Evolutionary conservation across 2,329 filamentous ascomycete genomes (phyloP).

Genomic region (Penicillium sp.): DNA sequence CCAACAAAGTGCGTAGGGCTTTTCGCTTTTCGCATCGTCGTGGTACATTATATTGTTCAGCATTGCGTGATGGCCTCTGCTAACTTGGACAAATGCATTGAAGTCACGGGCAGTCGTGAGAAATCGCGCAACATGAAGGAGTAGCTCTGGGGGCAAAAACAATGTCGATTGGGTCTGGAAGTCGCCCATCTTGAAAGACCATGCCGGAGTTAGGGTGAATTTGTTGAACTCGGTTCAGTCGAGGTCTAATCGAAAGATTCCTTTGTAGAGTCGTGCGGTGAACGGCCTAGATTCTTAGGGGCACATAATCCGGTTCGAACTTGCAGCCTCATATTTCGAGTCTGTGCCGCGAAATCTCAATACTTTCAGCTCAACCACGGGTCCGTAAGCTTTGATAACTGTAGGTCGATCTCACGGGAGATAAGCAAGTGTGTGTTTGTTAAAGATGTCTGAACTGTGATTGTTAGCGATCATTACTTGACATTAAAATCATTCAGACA

Average conservation of each 20-base stretch:
- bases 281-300: background rate
- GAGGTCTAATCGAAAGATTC: background rate
- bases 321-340: background rate
- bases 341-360: background rate
- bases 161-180: background rate
- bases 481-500: too few species aligned
- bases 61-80: constrained; percentile 13
- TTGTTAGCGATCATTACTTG: background rate
- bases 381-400: too few species aligned
- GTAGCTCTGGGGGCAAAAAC: constrained; percentile 17
- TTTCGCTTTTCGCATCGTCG: constrained; percentile 10
- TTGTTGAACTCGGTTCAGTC: background rate
- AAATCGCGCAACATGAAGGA: constrained; percentile 18
- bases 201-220: background rate
- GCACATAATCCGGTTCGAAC: background rate
- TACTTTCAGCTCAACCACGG: too few species aligned
- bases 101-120: constrained; percentile 7
- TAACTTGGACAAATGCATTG: constrained; percentile 18
- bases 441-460: background rate
- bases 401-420: too few species aligned
- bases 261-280: background rate
- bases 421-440: background rate
- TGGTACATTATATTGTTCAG: constrained; percentile 23
- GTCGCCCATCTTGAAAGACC: background rate
- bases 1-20: constrained; percentile 22